Evolutionary conservation across 495 filamentous ascomycete species (phyloP), one percentile per base, ranked within the genome.

Genomic region (Tricharina praecox): DNA sequence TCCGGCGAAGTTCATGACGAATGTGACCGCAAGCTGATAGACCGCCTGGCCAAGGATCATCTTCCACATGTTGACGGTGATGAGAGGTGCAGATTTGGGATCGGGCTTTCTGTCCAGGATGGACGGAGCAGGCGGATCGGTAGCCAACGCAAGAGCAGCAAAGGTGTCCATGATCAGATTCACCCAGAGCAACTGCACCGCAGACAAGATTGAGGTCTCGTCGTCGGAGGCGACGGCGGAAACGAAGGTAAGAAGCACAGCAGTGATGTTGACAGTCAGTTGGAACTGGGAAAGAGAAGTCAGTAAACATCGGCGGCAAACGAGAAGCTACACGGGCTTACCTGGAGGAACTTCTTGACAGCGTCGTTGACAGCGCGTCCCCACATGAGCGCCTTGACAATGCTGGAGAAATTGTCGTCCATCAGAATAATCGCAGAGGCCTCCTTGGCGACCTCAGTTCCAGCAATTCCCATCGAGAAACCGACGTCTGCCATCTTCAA

Each of bases 151-250:
- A 42, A 93, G 74, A n/a, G 85, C 85, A 3, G 84, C 85, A 55
- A 93, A 84, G n/a, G 85, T 90, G 56, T 93, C 85, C 84, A 92
- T 90, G 60, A 93, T 90, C 35, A 93, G 66, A 60, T 93, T 92
- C 33, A 93, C 81, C 85, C 85, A 93, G 21, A 93, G 71, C 37
- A 93, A 71, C 60, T 93, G 84, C 2, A 90, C 83, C 18, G 84
- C 79, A 3, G 77, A 86, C 45, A 93, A 73, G 3, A 90, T 81
- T 2, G 82, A 82, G 36, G 75, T 65, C 59, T 85, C 73, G 0
- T 73, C 63, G 1, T 53, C 52, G 55, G 71, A 79, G 4, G 77
- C 68, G 25, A 90, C 80, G 8, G 82, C 80, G 16, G 84, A 84
- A 53, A 90, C 69, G 54, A 90, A 86, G 4, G 84, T 84, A 9